Percentiles rank a stretch among this genome's conserved stretches.
Evolutionary conservation across 306 rosid genomes (phyloP).

Genomic region (Trichosanthes cucumerina): DNA sequence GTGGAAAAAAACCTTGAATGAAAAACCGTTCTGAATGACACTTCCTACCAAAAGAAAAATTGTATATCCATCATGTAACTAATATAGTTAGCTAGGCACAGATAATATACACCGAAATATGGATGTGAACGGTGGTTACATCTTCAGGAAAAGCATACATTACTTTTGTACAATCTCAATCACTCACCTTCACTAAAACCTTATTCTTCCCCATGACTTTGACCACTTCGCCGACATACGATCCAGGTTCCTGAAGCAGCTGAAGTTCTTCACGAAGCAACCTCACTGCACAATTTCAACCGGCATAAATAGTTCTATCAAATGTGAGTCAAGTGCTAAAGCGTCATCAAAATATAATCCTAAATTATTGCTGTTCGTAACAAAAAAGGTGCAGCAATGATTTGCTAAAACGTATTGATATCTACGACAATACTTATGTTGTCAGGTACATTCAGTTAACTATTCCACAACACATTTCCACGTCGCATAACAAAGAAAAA

Average conservation of each 20-base stretch:
- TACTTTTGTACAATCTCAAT: not conserved
- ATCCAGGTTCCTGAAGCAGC: slow-evolving; percentile 98
- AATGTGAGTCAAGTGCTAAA: not conserved
- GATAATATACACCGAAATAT: not conserved
- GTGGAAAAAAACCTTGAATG: not conserved
- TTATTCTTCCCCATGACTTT: slow-evolving; percentile 99
- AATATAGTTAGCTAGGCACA: not conserved
- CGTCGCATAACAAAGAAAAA: not conserved
- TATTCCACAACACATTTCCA: not conserved
- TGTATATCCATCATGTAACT: not conserved
- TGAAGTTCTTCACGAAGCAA: slow-evolving; percentile 95
- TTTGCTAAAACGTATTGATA: not conserved
- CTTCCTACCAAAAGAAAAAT: not conserved
- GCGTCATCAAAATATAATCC: not conserved
- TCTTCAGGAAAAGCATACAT: not conserved
- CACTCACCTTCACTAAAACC: slow-evolving; percentile 81
- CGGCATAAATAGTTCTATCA: slow-evolving; percentile 2
- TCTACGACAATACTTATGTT: not conserved
- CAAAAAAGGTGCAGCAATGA: not conserved
- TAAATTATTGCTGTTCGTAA: not conserved
- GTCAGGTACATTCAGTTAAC: no score
- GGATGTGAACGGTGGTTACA: not conserved
- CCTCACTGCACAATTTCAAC: slow-evolving; percentile 50
- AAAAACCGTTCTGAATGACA: not conserved
- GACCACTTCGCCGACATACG: slow-evolving; percentile 96